These are phyloP conservation scores for Fusarium sp. DNA, from an alignment of 2,329 filamentous ascomycete genomes.

Conservation along the genomic window DNA sequence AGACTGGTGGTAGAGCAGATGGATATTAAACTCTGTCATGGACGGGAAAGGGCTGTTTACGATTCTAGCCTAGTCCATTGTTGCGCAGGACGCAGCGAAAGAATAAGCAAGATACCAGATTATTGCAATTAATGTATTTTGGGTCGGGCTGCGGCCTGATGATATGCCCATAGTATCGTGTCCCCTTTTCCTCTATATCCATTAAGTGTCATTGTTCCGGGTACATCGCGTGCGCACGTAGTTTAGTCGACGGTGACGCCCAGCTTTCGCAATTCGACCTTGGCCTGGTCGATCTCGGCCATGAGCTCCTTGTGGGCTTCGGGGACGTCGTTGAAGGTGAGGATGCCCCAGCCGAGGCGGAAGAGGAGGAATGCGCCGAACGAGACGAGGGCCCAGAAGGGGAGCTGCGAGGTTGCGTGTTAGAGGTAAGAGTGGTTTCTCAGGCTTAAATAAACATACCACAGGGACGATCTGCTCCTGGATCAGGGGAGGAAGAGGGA, in stretches of 20 bases:
- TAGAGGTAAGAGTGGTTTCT: conserved; percentile 8
- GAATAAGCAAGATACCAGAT: conserved; percentile 30
- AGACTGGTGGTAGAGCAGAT: not conserved
- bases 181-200: conserved; percentile 39
- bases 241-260: conserved; percentile 84
- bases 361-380: conserved; percentile 94
- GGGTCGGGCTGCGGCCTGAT: conserved; percentile 16
- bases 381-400: conserved; percentile 91
- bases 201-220: conserved; percentile 27
- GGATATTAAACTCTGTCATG: not conserved
- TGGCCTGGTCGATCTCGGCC: conserved; percentile 84
- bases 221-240: not conserved
- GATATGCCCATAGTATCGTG: conserved; percentile 2
- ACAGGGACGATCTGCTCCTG: conserved; percentile 91
- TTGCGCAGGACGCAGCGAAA: conserved; percentile 31
- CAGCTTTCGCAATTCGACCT: conserved; percentile 79
- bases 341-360: conserved; percentile 91
- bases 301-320: conserved; percentile 92
- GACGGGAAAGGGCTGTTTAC: conserved; percentile 3
- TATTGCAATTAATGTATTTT: conserved; percentile 40
- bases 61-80: not conserved
- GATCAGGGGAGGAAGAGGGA: conserved; percentile 83
- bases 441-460: conserved; percentile 68
- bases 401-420: conserved; percentile 71
- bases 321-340: conserved; percentile 97